Evolutionary conservation across 2,329 filamentous ascomycete genomes (phyloP), one percentile per base, ranked within the genome.

Genomic region (Parafenestella ontariensis): DNA sequence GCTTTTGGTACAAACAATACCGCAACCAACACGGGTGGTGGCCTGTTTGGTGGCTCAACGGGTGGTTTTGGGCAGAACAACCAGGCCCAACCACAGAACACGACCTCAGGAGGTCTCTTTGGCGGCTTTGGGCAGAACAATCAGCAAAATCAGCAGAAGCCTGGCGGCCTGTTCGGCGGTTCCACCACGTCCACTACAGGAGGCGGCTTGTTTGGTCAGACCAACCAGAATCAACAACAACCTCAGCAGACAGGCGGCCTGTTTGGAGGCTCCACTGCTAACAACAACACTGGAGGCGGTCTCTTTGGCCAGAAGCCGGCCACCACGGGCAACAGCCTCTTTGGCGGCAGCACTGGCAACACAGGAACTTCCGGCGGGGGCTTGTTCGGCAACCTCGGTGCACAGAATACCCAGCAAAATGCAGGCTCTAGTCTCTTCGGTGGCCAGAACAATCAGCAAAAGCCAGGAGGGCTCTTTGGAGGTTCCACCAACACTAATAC

Each of bases 141-240:
- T 37, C 66, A 75, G 28, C 66, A 73, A 46, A 71, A 70, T 24
- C 72, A 75, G 49, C 67, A 70, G 45, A 75, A 82, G 57, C 78
- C 79, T 11, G 67, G 66, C 20, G 67, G 71, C 13, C 61, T 76
- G 3, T 76, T 77, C 29, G 74, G 74, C 21, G 52, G 58, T 20
- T 50, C 59, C 6, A 62, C 56, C 43, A 61, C 64, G 24, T 62
- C 72, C 26, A 69, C 76, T 29, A 68, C 77, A 11, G 76, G 78
- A 5, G 78, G 77, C 5, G 78, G 83, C 1, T 72, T 86, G 3
- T 87, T 87, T 51, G 84, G 84, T 67, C 61, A 66, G 46, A 47
- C 60, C 21, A 61, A 64, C 49, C 56, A 67, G 54, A 46, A 5
- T 71, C 37, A 68, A 37, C 37, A 68, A 37, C 56, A 26, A 26